A percentile compares a stretch with the other conserved stretches of the same genome.
These are phyloP conservation scores for Alternaria sp. DNA, from an alignment of 2,329 filamentous ascomycete species.

Conservation along the genomic window DNA sequence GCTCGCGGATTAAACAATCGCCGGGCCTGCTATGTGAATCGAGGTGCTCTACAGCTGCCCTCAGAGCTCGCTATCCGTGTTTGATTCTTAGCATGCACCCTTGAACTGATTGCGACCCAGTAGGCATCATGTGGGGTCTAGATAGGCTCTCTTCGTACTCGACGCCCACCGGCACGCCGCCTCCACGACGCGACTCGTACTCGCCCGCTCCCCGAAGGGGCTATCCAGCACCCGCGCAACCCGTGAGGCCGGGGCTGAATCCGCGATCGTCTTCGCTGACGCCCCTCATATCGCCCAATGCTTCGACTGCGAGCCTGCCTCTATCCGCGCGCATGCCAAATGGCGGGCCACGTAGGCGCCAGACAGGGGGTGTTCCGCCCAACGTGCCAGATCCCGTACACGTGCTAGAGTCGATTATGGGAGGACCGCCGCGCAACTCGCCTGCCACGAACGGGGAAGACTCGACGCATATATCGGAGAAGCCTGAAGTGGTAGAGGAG, in stretches of 20 bases:
- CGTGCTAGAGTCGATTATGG: conserved; percentile 68
- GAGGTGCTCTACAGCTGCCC: not conserved
- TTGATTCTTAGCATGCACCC: not conserved
- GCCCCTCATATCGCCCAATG: conserved; percentile 74
- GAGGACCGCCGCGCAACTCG: conserved; percentile 45
- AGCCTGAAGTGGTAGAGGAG: conserved; percentile 60
- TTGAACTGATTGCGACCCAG: not conserved
- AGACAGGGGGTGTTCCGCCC: conserved; percentile 55
- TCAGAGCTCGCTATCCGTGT: not conserved
- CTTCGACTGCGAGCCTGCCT: conserved; percentile 78
- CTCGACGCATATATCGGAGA: conserved; percentile 45
- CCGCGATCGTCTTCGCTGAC: conserved; percentile 75
- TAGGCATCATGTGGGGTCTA: conserved; percentile 74
- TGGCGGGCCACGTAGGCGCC: conserved; percentile 71
- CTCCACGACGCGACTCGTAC: conserved; percentile 68
- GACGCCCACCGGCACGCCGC: conserved; percentile 67
- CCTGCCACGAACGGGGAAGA: conserved; percentile 15
- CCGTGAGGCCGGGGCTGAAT: conserved; percentile 70
- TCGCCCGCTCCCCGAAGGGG: conserved; percentile 75
- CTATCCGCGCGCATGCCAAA: conserved; percentile 69
- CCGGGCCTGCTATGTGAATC: not conserved
- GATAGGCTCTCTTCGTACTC: conserved; percentile 81
- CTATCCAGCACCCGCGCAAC: conserved; percentile 72
- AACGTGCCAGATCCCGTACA: conserved; percentile 73
- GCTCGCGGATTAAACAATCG: conserved; percentile 30